Conservation (phyloP, 73 alveolate genomes). For the Effrenium voratum region DNA sequence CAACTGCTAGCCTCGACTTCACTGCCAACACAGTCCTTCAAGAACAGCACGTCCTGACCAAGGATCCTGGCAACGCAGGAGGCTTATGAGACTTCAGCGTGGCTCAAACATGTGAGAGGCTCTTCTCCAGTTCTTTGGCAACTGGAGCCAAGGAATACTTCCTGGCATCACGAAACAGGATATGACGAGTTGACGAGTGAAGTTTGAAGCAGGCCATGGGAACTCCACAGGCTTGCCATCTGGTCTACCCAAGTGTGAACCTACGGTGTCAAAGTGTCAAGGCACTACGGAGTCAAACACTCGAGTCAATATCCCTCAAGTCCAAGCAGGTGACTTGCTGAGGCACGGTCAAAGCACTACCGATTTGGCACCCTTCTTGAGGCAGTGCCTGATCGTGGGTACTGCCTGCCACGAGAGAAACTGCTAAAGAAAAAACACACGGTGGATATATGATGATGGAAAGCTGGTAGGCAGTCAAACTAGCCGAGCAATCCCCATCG, state of each 20-base stretch:
- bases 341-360: conserved; percentile 96
- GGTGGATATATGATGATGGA: not conserved
- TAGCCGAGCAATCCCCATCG: conserved; percentile 49
- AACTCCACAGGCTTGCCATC: conserved; percentile 94
- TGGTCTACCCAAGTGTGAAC: conserved; percentile 96
- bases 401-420: conserved; percentile 23
- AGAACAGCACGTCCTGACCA: conserved; percentile 94
- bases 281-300: too few relatives aligned
- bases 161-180: conserved; percentile 81
- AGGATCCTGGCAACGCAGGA: conserved; percentile 95
- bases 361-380: conserved; percentile 96
- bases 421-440: not conserved
- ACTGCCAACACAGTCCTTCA: conserved; percentile 96
- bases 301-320: not conserved
- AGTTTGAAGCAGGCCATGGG: not conserved
- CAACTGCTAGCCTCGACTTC: conserved; percentile 94
- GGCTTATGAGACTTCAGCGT: not conserved
- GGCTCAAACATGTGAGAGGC: not conserved
- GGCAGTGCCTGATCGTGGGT: conserved; percentile 95
- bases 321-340: not conserved
- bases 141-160: conserved; percentile 97
- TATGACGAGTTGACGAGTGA: not conserved
- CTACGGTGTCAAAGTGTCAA: too few relatives aligned
- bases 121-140: conserved; percentile 95
- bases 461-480: not conserved